phyloP scores from a whole-genome alignment of 1,139 yeast genomes.

The Cylindricascospora bacillispora region DNA sequence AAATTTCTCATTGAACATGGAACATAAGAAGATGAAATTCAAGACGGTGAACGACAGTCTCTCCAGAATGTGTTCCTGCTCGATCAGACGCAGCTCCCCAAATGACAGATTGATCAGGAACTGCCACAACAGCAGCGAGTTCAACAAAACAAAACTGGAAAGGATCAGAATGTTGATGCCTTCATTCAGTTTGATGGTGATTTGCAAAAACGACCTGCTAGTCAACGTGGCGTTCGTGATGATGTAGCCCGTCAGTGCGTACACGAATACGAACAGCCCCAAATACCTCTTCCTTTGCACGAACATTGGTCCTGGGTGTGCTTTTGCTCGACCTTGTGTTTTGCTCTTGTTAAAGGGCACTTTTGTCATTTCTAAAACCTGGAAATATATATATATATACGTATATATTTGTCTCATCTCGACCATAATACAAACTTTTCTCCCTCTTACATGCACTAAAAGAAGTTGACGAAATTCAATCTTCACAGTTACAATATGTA shows the following conservation, averaged over 20 bases:
- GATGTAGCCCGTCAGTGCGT: slow-evolving; percentile 7
- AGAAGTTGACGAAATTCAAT: no score
- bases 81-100: slow-evolving; percentile 66
- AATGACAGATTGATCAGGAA: slow-evolving; percentile 36
- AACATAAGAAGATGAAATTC: slow-evolving; percentile 51
- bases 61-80: slow-evolving; percentile 66
- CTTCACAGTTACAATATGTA: no score
- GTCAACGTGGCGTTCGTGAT: slow-evolving; percentile 7
- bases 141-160: slow-evolving; percentile 22
- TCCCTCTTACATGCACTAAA: no score
- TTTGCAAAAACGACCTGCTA: slow-evolving; percentile 15
- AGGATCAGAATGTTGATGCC: slow-evolving; percentile 31
- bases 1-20: slow-evolving; percentile 47
- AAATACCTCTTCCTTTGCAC: slow-evolving; percentile 7
- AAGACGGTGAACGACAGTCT: slow-evolving; percentile 53
- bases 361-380: no score
- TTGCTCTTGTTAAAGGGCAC: not conserved
- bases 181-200: slow-evolving; percentile 30
- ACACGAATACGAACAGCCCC: slow-evolving; percentile 7
- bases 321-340: not conserved
- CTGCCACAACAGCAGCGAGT: slow-evolving; percentile 22
- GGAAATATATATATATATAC: no score
- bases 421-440: no score
- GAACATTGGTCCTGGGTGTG: not conserved
- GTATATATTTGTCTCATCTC: no score